Percentiles rank a stretch among this genome's conserved stretches.
Conservation (phyloP, 2,329 filamentous ascomycete genomes). For the Incumbomyces delicatus region DNA sequence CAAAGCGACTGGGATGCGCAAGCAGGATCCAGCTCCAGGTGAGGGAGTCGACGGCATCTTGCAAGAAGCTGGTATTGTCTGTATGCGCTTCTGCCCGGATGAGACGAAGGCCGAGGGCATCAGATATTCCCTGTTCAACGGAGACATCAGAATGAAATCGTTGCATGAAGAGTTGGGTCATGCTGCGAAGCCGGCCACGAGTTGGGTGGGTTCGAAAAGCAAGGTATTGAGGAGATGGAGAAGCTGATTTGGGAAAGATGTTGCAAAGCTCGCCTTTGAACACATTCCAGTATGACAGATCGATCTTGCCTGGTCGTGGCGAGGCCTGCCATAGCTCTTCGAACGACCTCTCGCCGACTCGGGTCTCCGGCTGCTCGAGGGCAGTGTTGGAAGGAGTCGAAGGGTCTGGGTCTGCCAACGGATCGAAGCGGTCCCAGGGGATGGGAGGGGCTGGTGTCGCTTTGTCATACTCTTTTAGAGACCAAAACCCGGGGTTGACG, state of each 20-base stretch:
- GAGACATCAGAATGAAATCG: background rate
- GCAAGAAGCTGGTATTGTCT: background rate
- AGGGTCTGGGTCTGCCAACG: too few species aligned
- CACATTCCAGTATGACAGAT: background rate
- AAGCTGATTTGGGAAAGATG: background rate
- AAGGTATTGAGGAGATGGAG: background rate
- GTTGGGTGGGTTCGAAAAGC: background rate
- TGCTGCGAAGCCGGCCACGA: background rate
- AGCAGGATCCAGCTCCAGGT: constrained; percentile 40
- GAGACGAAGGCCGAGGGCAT: background rate
- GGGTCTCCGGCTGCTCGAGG: too few species aligned
- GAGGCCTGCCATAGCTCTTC: background rate
- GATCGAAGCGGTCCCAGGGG: too few species aligned
- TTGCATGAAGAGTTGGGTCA: constrained; percentile 2
- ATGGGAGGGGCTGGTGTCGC: background rate
- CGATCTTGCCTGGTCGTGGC: background rate
- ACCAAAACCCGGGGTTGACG: background rate
- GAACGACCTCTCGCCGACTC: background rate
- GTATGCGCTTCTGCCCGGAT: background rate
- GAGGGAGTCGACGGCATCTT: constrained; percentile 31
- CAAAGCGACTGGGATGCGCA: constrained; percentile 27
- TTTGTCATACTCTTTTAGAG: background rate
- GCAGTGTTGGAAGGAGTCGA: too few species aligned
- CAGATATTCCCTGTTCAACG: background rate
- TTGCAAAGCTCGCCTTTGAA: background rate